These are phyloP conservation scores for Backusella sp. DNA, from an alignment of 192 early-diverging fungal genomes.

Conservation along the genomic window DNA sequence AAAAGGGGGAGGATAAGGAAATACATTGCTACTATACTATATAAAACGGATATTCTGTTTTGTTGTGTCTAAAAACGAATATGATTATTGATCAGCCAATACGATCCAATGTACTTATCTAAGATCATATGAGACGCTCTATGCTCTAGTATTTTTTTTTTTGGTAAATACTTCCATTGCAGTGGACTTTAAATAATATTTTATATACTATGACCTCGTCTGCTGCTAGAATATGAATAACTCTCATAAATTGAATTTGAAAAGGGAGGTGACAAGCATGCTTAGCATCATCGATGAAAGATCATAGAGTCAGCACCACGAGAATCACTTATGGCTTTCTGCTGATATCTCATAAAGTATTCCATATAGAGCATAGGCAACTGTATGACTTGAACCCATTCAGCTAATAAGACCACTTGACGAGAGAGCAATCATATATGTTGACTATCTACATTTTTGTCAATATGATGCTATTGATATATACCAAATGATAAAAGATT, in stretches of 20 bases:
- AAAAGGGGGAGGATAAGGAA: neutral
- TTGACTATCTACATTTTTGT: neutral
- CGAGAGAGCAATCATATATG: neutral
- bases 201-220: neutral
- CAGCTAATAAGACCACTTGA: neutral
- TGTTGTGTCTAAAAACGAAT: neutral
- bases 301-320: neutral
- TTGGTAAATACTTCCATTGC: neutral
- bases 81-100: neutral
- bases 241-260: neutral
- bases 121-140: neutral
- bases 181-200: neutral
- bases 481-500: neutral
- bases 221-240: neutral
- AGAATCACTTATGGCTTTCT: neutral
- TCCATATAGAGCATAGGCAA: neutral
- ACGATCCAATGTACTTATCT: neutral
- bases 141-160: neutral
- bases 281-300: neutral
- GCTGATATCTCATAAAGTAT: neutral
- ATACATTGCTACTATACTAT: neutral
- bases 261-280: neutral
- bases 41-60: constrained; percentile 53
- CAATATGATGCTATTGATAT: neutral
- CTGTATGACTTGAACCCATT: too few relatives aligned